Evolutionary conservation across 257 asterid genomes (phyloP).

Genomic region (Solanum arcanum): DNA sequence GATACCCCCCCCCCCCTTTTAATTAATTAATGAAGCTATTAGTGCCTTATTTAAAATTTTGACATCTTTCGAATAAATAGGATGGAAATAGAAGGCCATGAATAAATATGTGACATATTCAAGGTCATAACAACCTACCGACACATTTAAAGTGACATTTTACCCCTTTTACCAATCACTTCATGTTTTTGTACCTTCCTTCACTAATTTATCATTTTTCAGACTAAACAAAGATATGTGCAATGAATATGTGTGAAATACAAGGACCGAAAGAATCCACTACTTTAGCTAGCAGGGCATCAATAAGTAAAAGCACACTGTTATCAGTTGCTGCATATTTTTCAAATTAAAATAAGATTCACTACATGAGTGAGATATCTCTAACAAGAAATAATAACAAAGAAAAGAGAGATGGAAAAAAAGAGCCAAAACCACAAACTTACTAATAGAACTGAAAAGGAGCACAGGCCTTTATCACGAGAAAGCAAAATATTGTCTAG

Average conservation of each 20-base stretch:
- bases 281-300: not conserved
- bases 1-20: not conserved
- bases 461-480: not conserved
- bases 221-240: not conserved
- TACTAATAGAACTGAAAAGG: not conserved
- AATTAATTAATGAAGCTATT: not conserved
- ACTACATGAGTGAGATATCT: not conserved
- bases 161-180: not conserved
- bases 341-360: not conserved
- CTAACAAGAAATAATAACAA: not conserved
- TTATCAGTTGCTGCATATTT: not conserved
- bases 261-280: not conserved
- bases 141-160: not conserved
- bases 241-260: not conserved
- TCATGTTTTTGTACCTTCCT: not conserved
- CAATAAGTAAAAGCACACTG: not conserved
- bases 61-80: not conserved
- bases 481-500: not conserved
- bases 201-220: not conserved
- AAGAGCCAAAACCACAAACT: not conserved
- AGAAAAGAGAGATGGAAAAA: not conserved
- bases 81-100: not conserved
- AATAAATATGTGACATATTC: not conserved
- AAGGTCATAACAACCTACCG: not conserved
- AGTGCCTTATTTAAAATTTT: not conserved